Percentiles rank a stretch among this genome's conserved stretches.
phyloP scores from a whole-genome alignment of 768 basidiomycete species.

The Lepiota venenata region DNA sequence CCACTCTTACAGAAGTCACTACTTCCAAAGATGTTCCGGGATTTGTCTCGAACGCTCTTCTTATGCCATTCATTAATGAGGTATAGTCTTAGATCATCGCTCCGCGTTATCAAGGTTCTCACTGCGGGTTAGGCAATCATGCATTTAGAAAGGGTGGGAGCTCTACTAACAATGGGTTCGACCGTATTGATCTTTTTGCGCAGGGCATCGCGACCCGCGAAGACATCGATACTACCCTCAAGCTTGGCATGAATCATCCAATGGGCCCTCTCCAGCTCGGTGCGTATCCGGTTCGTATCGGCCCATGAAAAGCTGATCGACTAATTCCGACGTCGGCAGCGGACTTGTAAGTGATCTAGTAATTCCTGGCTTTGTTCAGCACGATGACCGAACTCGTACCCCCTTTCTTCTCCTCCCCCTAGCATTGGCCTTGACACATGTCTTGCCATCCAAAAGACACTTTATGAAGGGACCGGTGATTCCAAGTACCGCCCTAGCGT shows the following conservation, averaged over 20 bases:
- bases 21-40: constrained; percentile 91
- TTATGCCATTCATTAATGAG: constrained; percentile 99
- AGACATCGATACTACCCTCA: constrained; percentile 93
- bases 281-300: constrained; percentile 18
- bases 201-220: constrained; percentile 90
- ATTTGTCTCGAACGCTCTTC: constrained; percentile 89
- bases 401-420: background rate
- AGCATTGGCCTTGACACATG: constrained; percentile 99
- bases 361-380: background rate
- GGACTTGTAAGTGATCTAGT: constrained; percentile 46
- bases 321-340: constrained; percentile 28
- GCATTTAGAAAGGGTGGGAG: constrained; percentile 78
- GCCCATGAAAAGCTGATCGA: background rate
- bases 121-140: constrained; percentile 70
- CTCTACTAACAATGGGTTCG: background rate
- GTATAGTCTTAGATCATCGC: constrained; percentile 28
- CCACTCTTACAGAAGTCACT: constrained; percentile 68
- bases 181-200: background rate
- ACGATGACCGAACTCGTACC: background rate
- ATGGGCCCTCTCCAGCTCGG: constrained; percentile 94
- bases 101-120: background rate
- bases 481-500: constrained; percentile 93
- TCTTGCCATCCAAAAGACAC: constrained; percentile 86
- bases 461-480: constrained; percentile 87
- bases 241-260: constrained; percentile 91